Conservation (phyloP, 306 rosid genomes). For the Pyrus communis region DNA sequence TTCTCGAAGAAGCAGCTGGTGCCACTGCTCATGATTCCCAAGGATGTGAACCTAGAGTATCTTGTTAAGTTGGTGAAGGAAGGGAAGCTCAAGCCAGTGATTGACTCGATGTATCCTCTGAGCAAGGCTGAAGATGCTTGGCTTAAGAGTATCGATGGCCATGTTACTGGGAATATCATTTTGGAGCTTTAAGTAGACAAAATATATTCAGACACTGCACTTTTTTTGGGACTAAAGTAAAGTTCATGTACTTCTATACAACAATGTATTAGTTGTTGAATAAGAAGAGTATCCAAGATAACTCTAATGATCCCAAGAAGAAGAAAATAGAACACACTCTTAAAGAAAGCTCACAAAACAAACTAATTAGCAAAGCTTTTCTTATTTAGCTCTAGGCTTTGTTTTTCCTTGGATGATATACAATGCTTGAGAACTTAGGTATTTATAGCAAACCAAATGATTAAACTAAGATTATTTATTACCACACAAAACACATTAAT, state of each 20-base stretch:
- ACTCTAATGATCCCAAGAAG: no score
- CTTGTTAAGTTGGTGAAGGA: constrained; percentile 51
- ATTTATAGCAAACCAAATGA: no score
- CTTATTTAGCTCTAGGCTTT: no score
- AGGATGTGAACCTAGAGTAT: constrained; percentile 36
- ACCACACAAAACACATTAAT: no score
- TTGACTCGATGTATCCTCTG: constrained; percentile 52
- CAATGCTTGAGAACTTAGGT: no score
- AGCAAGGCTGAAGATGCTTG: constrained; percentile 54
- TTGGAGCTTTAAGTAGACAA: constrained; percentile 28
- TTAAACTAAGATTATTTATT: no score
- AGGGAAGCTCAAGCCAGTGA: constrained; percentile 54
- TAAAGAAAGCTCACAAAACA: no score
- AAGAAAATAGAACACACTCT: no score
- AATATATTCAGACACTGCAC: neutral
- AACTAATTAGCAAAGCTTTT: no score
- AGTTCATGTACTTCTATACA: neutral
- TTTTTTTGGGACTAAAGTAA: neutral
- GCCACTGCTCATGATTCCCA: constrained; percentile 46
- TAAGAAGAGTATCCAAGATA: no score
- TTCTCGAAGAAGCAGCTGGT: constrained; percentile 57
- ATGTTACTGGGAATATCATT: constrained; percentile 76
- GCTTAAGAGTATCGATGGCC: constrained; percentile 67
- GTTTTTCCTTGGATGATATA: no score
- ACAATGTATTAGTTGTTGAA: no score